Conservation (phyloP, 2,329 filamentous ascomycete species). For the Fusarium proliferatum region DNA sequence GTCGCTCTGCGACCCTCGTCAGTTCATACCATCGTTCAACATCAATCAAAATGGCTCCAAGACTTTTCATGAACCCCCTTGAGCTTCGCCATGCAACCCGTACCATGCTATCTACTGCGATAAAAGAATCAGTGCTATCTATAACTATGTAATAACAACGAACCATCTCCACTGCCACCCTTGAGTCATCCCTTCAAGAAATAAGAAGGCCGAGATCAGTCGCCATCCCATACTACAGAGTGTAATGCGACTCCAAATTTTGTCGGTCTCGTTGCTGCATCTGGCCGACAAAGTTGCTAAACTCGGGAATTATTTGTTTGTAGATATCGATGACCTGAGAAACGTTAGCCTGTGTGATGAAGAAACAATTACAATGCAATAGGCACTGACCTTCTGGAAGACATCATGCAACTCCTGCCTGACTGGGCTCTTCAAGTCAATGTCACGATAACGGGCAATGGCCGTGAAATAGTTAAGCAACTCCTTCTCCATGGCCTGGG, state of each 20-base stretch:
- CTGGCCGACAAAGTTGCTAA: conserved; percentile 64
- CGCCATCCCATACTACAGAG: conserved; percentile 46
- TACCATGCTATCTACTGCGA: conserved; percentile 42
- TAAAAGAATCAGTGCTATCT: conserved; percentile 46
- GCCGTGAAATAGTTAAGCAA: conserved; percentile 84
- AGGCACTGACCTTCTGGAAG: conserved; percentile 77
- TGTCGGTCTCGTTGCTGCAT: conserved; percentile 63
- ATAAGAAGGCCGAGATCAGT: background rate
- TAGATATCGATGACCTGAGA: conserved; percentile 64
- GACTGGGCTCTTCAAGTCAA: conserved; percentile 67
- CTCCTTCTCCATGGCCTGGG: conserved; percentile 89
- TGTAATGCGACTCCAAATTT: conserved; percentile 61
- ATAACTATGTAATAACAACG: conserved; percentile 46
- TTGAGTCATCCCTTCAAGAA: conserved; percentile 16
- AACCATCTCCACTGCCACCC: conserved; percentile 9
- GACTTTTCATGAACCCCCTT: conserved; percentile 27
- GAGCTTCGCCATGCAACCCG: conserved; percentile 41
- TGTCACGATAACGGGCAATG: conserved; percentile 81
- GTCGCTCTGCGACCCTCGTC: conserved; percentile 19
- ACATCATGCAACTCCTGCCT: conserved; percentile 75
- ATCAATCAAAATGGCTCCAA: conserved; percentile 34
- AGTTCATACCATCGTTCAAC: conserved; percentile 38
- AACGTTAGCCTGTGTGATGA: background rate
- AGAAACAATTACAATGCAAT: background rate
- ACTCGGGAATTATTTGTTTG: conserved; percentile 69